A percentile compares a stretch with the other conserved stretches of the same genome.
Conservation (phyloP, 2,329 filamentous ascomycete species). For the Fusarium floridanum region DNA sequence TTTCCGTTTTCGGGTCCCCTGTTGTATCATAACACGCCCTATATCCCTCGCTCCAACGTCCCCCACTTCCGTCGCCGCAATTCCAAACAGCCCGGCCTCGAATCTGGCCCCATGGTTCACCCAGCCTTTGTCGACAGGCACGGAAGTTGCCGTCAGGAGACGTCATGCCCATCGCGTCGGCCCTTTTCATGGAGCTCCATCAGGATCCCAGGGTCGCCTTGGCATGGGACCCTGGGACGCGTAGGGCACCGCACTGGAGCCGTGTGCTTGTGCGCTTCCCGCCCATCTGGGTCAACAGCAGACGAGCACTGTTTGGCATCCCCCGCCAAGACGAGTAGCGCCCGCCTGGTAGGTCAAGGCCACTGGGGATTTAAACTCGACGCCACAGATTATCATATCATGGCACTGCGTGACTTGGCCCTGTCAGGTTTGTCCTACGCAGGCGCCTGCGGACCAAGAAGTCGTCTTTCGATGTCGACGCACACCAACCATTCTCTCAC, state of each 20-base stretch:
- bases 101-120: slow-evolving; percentile 36
- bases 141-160: slow-evolving; percentile 32
- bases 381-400: slow-evolving; percentile 27
- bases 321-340: slow-evolving; percentile 37
- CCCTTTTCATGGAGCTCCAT: slow-evolving; percentile 30
- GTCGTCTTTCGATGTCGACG: slow-evolving; percentile 7
- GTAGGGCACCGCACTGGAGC: slow-evolving; percentile 4
- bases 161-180: slow-evolving; percentile 36
- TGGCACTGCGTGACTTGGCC: slow-evolving; percentile 6
- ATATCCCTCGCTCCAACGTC: slow-evolving; percentile 26
- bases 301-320: slow-evolving; percentile 21
- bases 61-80: slow-evolving; percentile 45
- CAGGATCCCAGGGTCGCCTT: slow-evolving; percentile 18
- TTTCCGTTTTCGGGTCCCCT: slow-evolving; percentile 43
- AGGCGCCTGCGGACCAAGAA: background rate
- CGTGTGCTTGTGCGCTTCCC: slow-evolving; percentile 34
- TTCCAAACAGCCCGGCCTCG: slow-evolving; percentile 37
- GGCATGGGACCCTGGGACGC: slow-evolving; percentile 4
- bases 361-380: slow-evolving; percentile 33
- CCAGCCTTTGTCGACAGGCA: slow-evolving; percentile 11
- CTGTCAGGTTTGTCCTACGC: slow-evolving; percentile 1
- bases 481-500: background rate
- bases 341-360: slow-evolving; percentile 31
- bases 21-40: slow-evolving; percentile 31
- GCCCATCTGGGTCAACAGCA: slow-evolving; percentile 27